Percentiles rank a stretch among this genome's conserved stretches.
Evolutionary conservation across 2,329 filamentous ascomycete genomes (phyloP).

Genomic region (Byssoonygena ceratinophila): DNA sequence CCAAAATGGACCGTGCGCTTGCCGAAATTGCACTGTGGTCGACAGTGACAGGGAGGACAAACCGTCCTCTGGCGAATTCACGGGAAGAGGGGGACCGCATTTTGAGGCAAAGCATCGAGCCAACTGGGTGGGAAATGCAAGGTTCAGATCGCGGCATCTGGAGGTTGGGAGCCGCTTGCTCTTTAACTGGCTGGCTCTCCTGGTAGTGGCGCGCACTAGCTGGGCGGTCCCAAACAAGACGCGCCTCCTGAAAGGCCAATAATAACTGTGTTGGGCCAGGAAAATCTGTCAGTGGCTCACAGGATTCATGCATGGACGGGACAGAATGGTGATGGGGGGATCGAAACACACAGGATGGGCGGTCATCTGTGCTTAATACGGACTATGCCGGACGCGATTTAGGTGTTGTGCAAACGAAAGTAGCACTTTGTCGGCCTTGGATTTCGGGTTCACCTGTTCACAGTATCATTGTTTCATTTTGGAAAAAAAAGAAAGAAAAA

Average conservation of each 20-base stretch:
- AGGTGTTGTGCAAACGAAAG: not conserved
- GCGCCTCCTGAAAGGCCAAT: not conserved
- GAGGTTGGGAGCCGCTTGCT: conserved; percentile 11
- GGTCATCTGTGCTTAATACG: not conserved
- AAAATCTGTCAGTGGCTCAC: not conserved
- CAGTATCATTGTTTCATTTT: too few relatives aligned
- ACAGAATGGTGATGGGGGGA: not conserved
- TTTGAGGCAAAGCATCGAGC: conserved; percentile 4
- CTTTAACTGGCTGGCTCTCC: conserved; percentile 11
- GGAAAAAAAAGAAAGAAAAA: not conserved
- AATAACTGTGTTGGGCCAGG: not conserved
- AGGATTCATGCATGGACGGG: conserved; percentile 4
- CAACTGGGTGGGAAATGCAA: conserved; percentile 13
- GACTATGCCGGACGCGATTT: not conserved
- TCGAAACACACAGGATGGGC: not conserved
- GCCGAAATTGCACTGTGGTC: not conserved
- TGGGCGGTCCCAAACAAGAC: conserved; percentile 2
- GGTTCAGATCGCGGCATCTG: conserved; percentile 14
- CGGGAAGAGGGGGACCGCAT: not conserved
- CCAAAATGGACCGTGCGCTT: conserved; percentile 7
- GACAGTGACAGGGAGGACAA: not conserved
- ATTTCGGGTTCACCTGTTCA: too few relatives aligned
- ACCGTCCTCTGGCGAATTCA: not conserved
- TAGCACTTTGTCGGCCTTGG: not conserved
- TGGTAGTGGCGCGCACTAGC: conserved; percentile 5